These are phyloP conservation scores for Ascomycota sp. DNA, from an alignment of 2,329 filamentous ascomycete species.

Conservation along the genomic window DNA sequence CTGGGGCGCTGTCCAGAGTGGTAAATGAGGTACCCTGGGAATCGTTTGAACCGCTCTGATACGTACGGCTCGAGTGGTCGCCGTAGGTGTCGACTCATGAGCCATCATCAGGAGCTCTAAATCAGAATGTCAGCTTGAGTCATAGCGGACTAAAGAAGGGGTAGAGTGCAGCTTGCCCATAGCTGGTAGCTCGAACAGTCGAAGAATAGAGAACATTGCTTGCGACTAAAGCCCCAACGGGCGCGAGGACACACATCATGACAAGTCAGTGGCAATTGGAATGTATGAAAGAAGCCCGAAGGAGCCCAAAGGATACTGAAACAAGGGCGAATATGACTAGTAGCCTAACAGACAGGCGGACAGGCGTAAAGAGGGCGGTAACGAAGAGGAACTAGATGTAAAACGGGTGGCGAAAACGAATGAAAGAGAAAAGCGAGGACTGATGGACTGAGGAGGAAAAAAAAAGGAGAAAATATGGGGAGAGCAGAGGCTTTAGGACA, in stretches of 20 bases:
- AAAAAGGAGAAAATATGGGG: background rate
- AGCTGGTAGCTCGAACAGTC: slow-evolving; percentile 11
- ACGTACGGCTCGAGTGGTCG: slow-evolving; percentile 1
- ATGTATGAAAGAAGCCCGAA: background rate
- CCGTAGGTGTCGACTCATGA: slow-evolving; percentile 2
- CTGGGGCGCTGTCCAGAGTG: slow-evolving; percentile 1
- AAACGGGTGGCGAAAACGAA: slow-evolving; percentile 1
- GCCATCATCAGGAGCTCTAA: slow-evolving; percentile 4
- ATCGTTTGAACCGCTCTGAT: background rate
- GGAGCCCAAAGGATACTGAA: background rate
- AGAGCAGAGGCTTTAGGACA: background rate
- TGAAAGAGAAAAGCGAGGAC: background rate
- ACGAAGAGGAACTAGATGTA: slow-evolving; percentile 1
- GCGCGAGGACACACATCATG: slow-evolving; percentile 18
- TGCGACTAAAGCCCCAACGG: slow-evolving; percentile 15
- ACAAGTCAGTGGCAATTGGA: background rate
- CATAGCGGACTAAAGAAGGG: background rate
- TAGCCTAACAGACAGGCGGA: slow-evolving; percentile 1
- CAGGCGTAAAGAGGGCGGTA: slow-evolving; percentile 4
- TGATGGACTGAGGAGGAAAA: background rate
- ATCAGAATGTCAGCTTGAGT: background rate
- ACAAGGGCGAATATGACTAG: slow-evolving; percentile 1
- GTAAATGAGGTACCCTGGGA: slow-evolving; percentile 1
- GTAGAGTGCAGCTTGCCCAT: slow-evolving; percentile 11
- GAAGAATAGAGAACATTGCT: slow-evolving; percentile 13